Conservation (phyloP, 768 basidiomycete genomes). For the Rhodotorula kratochvilovae region DNA sequence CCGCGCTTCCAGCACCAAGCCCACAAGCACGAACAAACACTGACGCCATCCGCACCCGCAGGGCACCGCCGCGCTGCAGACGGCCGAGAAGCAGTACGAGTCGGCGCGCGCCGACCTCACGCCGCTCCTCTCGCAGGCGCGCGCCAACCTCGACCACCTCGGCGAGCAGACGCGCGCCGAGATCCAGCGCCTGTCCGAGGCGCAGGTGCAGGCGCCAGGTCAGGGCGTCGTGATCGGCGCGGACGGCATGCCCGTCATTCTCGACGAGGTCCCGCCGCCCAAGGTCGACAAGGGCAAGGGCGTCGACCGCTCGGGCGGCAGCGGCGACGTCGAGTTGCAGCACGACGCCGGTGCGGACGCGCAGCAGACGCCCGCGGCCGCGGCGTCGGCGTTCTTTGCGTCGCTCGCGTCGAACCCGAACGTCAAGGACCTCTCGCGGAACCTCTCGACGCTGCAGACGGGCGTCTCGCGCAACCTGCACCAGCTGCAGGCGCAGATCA, state of each 20-base stretch:
- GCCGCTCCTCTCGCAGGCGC: slow-evolving; percentile 33
- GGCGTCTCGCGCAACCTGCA: slow-evolving; percentile 30
- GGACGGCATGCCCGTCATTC: slow-evolving; percentile 32
- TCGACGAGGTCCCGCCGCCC: slow-evolving; percentile 6
- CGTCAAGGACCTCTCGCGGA: slow-evolving; percentile 26
- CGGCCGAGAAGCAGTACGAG: slow-evolving; percentile 32
- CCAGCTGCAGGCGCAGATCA: slow-evolving; percentile 43
- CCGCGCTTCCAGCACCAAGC: no score
- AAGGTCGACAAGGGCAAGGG: slow-evolving; percentile 37
- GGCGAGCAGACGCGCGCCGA: slow-evolving; percentile 32
- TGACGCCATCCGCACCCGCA: not conserved
- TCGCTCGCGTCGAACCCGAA: slow-evolving; percentile 26
- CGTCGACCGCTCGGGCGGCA: slow-evolving; percentile 25
- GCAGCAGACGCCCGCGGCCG: slow-evolving; percentile 19
- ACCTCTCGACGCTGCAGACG: slow-evolving; percentile 30
- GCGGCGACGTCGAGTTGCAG: no score
- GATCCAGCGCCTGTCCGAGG: slow-evolving; percentile 26
- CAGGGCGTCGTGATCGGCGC: slow-evolving; percentile 31
- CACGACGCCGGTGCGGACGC: not conserved
- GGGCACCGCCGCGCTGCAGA: slow-evolving; percentile 3
- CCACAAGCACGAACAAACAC: no score
- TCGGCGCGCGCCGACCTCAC: slow-evolving; percentile 30
- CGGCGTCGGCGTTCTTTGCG: slow-evolving; percentile 41
- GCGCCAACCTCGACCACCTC: slow-evolving; percentile 25
- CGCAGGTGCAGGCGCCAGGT: not conserved